Evolutionary conservation across 495 filamentous ascomycete genomes (phyloP), one percentile per base, ranked within the genome.

Genomic region (Aspergillus heteromorphus): DNA sequence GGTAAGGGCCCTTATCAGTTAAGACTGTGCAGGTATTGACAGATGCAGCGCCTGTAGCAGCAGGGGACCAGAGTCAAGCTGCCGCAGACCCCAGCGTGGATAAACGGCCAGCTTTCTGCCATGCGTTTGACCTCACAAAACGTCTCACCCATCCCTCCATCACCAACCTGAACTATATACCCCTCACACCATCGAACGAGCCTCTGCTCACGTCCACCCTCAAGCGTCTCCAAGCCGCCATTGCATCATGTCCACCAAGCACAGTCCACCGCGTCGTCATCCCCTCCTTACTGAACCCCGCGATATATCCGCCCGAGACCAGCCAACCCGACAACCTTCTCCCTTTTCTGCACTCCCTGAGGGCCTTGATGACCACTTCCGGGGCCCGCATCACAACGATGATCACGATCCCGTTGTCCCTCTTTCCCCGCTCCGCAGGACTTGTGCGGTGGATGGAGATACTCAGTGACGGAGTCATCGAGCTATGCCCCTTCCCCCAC

Each of bases 51-150:
- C 62, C 70, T 52, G 50, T 54, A 40, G 48, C 53, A 21, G 51
- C 67, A 18, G 62, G 63, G 45, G 69, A 71, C 8, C 60, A 66
- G 34, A 58, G 57, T 38, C 34, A 59, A 45, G 38, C 59, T 30
- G 41, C 64, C 34, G 56, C 67, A 38, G 55, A 63, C 13, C 36
- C 47, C 5, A 40, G 38, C 40, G 58, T 57, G 45, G 58, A 55
- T 9, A 56, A 63, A 27, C 55, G 73, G 27, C 62, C 69, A 25
- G 68, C 75, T 9, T 97, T 96, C 70, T 95, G 87, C 66, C 93
- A 97, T 68, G 79, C 84, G 10, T 97, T 95, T 73, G 92, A 97
- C 64, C 82, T 97, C 42, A 88, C 83, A 14, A 96, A 95, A 68
- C 86, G 89, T 13, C 83, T 97, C 31, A 70, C 74, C 9, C 71